Base-by-base conservation (phyloP, 2,329 filamentous ascomycete species). In the Colletotrichum sp. region DNA sequence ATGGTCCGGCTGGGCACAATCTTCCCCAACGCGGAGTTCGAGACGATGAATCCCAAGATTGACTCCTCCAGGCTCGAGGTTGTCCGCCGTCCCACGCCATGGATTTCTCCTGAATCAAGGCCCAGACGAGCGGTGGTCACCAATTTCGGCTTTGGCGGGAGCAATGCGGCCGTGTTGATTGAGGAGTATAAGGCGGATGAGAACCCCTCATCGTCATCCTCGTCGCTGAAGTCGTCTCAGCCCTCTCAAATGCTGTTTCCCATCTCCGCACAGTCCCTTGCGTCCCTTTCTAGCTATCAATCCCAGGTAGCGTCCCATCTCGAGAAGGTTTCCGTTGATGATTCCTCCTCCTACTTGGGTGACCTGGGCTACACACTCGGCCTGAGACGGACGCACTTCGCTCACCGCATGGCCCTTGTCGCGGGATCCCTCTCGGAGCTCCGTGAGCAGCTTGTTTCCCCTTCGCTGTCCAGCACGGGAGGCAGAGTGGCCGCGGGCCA, bases 131-230 rank as follows among this genome's bases (percentile, higher is more conserved):
- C 38, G 2, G 38, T 43, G 4, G 38, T 43, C 38, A 43, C 38
- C 4, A 38, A 43, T n/a, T 43, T 43, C 9, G 38, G 38, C 9
- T 43, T 43, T 43, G 38, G 38, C 18, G 38, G 38, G 9, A 43
- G 38, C 38, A 43, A 43, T 43, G 38, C 38, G 3, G 38, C 38
- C 38, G 38, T 43, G 38, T n/a, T n/a, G 38, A 6, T 43, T 6
- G 38, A 43, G 38, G 9, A 43, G 38, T n/a, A 43, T 5, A 43
- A 12, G 4, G 3, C 5, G 4, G 3, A 43, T 3, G 8, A 43
- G 3, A 5, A 3, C 38, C 36, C 2, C 36, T 43, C 8, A 8
- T 5, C 36, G 4, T 43, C 36, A 0, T n/a, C 3, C 3, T 6
- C 18, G 18, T 43, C 18, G 18, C 38, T n/a, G 18, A 26, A 26